Conservation (phyloP, 805 yeast genomes). For the Blastobotrys parvus region DNA sequence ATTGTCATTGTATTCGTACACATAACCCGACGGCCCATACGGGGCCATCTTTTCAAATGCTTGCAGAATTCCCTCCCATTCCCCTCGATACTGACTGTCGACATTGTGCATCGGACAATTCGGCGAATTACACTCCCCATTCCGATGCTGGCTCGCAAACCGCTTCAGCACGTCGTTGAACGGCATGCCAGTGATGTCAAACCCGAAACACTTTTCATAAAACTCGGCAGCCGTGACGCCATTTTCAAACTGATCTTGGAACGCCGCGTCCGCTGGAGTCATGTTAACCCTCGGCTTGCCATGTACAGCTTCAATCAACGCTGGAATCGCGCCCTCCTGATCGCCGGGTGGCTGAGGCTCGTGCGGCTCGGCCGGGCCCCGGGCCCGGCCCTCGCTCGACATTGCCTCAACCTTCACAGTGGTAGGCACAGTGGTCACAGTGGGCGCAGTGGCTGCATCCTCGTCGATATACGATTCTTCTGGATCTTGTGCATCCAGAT, state of each 20-base stretch:
- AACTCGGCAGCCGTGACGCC: constrained; percentile 5
- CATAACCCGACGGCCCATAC: no score
- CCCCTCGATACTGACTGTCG: background rate
- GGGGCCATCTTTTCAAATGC: background rate
- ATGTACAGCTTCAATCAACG: no score
- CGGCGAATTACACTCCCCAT: background rate
- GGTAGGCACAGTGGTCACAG: no score
- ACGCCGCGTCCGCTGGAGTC: background rate
- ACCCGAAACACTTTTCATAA: constrained; percentile 8
- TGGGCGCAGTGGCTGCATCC: no score
- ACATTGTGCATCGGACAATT: constrained; percentile 7
- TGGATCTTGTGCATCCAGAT: constrained; percentile 1
- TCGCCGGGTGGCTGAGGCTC: no score
- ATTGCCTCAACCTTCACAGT: no score
- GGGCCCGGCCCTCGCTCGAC: no score
- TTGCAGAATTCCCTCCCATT: background rate
- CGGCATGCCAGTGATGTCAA: constrained; percentile 10
- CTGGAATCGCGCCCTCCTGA: no score
- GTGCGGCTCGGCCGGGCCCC: no score
- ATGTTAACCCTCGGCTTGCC: no score
- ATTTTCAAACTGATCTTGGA: background rate
- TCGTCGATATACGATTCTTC: background rate
- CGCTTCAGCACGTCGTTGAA: constrained; percentile 2
- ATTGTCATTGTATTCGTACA: background rate
- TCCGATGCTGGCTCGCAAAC: background rate